Evolutionary conservation across 1,284 basidiomycete species (phyloP), one percentile per base, ranked within the genome.

Genomic region (Cryptococcus sp.): DNA sequence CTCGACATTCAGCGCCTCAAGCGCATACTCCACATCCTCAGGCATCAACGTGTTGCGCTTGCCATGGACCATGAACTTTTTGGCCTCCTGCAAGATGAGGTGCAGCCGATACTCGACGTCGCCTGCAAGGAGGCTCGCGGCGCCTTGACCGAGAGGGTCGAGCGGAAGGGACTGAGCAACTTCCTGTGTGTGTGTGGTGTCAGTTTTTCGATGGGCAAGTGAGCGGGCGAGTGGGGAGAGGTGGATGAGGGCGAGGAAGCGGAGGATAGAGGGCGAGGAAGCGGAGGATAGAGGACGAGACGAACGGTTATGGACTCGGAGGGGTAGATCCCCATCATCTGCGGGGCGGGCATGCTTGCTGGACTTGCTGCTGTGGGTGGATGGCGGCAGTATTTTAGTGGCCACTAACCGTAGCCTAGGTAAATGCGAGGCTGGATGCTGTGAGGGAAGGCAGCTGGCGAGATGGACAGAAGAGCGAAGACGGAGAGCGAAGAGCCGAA

Each of bases 71-170:
- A 97, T 98, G 77, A 96, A 98, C 59, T 93, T 89, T 23, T 91
- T 86, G 11, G 95, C 93, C 82, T 98, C 94, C 87, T 95, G 77
- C 20, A 68, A 52, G 33, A 77, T 71, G 43, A 76, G 90, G 73
- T 95, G 92, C 70, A 98, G 84, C 57, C 96, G 83, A 77, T 98
- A 97, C 75, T 98, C 95, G 43, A 98, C 91, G 79, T 99, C 96
- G 60, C 90, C 91, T 2, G 95, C 93, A 16, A 99, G 82, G 0
- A 89, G 83, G 18, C 86, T 85, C 2, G 92, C 88, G 12, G 97
- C 88, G 6, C 83, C 77, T 55, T 94, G 90, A 1, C 89, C 82
- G 44, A 98, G 78, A 46, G 80, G 86, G n/a, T 84, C 80, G 57
- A 98, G 86, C 48, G 87, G 87, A 33, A 97, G 77, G 0, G 88